Evolutionary conservation across 257 asterid species (phyloP).

Genomic region (Osmanthus fragrans): DNA sequence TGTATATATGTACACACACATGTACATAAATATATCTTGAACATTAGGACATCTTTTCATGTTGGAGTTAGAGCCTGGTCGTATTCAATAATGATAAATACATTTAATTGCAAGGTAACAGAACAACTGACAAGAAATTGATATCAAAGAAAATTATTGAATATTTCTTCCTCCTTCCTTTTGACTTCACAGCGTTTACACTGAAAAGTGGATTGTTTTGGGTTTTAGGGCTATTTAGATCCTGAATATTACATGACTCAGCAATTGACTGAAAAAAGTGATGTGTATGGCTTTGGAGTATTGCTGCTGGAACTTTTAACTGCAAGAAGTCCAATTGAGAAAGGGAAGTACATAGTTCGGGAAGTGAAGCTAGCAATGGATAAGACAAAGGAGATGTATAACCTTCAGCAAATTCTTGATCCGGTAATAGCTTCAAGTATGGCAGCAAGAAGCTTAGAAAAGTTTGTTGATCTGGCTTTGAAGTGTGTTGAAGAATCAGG

Average conservation of each 20-base stretch:
- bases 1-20: background rate
- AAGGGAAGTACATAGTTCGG: slow-evolving; percentile 73
- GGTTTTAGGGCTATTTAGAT: slow-evolving; percentile 88
- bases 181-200: background rate
- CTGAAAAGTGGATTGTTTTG: background rate
- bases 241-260: slow-evolving; percentile 96
- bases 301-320: slow-evolving; percentile 68
- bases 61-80: background rate
- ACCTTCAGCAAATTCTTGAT: slow-evolving; percentile 68
- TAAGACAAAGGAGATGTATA: slow-evolving; percentile 54
- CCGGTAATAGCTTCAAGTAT: slow-evolving; percentile 53
- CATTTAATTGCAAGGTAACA: too few species aligned
- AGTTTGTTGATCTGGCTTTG: slow-evolving; percentile 65
- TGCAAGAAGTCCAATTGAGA: slow-evolving; percentile 68
- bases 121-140: background rate
- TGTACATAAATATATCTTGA: background rate
- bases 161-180: background rate
- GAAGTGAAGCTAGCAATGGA: slow-evolving; percentile 66
- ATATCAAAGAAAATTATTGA: background rate
- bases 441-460: slow-evolving; percentile 60
- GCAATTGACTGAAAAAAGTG: slow-evolving; percentile 86
- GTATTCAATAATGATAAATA: background rate
- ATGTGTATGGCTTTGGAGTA: slow-evolving; percentile 85
- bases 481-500: slow-evolving; percentile 69
- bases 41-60: background rate